Conservation (phyloP, 2,329 filamentous ascomycete genomes). For the Hymenoscyphus infarciens region DNA sequence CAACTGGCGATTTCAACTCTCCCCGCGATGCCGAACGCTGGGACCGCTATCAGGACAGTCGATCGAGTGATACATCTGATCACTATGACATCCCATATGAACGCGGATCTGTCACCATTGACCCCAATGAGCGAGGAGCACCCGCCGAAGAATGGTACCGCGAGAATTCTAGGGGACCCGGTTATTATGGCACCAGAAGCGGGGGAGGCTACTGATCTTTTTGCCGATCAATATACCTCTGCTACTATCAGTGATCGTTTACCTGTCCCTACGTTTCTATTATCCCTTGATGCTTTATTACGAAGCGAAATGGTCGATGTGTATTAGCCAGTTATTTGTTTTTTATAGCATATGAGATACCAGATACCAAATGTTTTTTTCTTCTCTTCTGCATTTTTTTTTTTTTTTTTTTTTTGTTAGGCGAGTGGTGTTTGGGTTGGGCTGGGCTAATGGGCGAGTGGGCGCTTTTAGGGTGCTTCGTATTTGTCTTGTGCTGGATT, state of each 20-base stretch:
- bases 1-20: slow-evolving; percentile 28
- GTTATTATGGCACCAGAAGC: slow-evolving; percentile 7
- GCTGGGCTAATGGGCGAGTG: too few species aligned
- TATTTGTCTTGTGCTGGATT: too few species aligned
- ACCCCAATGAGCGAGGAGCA: slow-evolving; percentile 16
- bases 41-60: slow-evolving; percentile 28
- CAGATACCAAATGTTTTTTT: background rate
- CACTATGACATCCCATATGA: slow-evolving; percentile 21
- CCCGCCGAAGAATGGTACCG: slow-evolving; percentile 26
- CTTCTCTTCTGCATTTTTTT: background rate
- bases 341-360: slow-evolving; percentile 1
- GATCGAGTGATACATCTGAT: background rate
- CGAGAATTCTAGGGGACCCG: slow-evolving; percentile 11
- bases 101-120: slow-evolving; percentile 17
- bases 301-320: background rate
- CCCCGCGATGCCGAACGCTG: slow-evolving; percentile 33
- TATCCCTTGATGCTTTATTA: too few species aligned
- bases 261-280: background rate
- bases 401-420: background rate
- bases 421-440: background rate
- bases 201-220: background rate
- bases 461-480: too few species aligned
- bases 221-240: background rate
- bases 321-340: background rate
- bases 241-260: background rate